Evolutionary conservation across 495 filamentous ascomycete species (phyloP), one percentile per base, ranked within the genome.

Genomic region (Chaetomium cochliodes): DNA sequence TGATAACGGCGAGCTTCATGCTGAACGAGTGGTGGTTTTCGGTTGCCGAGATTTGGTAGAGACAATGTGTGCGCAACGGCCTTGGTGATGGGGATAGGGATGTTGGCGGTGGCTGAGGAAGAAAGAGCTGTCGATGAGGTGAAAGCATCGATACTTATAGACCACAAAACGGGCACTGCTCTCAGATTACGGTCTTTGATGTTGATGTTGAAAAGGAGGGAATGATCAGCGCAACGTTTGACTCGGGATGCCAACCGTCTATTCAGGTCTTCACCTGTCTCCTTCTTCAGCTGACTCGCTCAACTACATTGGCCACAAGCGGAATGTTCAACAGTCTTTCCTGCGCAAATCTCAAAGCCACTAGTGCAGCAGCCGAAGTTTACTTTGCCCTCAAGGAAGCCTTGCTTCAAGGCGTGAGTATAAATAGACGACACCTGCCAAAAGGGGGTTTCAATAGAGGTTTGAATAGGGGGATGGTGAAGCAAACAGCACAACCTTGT

Each of bases 91-190:
- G 2, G 39, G 20, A 12, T 15, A 0, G 56, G n/a, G 41, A 4
- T 41, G 54, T 23, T 41, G 22, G 11, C n/a, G 28, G 11, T 33
- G 28, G 52, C 28, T n/a, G 11, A 20, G 3, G 5, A 23, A 18
- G 20, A 46, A 18, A 58, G 28, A 25, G 28, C 1, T 0, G 1
- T 13, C 0, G 18, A 20, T 16, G 3, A 28, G 28, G 15, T 37
- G 28, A 37, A 18, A 13, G 5, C 33, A 20, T 20, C 13, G 9
- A 26, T 58, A 58, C 39, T 58, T 58, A 58, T 58, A 58, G 13
- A 26, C 11, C 12, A 22, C 39, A 46, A 30, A 26, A n/a, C 20
- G 18, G 20, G 28, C 22, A 7, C 53, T 5, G 22, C 39, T 6
- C 16, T 20, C 22, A 23, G 15, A 46, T 44, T 39, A 9, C 13